A percentile compares a stretch with the other conserved stretches of the same genome.
phyloP scores from a whole-genome alignment of 1,284 basidiomycete genomes.

The Nidula niveotomentosa region DNA sequence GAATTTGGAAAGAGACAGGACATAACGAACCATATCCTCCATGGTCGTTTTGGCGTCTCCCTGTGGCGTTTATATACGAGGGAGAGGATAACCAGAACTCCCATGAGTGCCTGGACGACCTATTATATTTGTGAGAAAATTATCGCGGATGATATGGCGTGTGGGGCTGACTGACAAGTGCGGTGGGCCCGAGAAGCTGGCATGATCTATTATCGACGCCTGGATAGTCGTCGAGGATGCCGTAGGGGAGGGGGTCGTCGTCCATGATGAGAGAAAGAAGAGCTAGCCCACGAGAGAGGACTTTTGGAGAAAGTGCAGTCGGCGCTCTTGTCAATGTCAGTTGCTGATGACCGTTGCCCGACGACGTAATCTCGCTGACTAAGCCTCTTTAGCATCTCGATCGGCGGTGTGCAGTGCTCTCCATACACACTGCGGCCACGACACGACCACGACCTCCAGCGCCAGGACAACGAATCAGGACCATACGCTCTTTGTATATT shows the following conservation, averaged over 20 bases:
- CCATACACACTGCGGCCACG: no score
- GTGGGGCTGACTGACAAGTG: background rate
- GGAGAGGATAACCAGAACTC: slow-evolving; percentile 82
- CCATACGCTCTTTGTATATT: no score
- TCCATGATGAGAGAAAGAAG: background rate
- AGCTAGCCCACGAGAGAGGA: no score
- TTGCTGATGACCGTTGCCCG: no score
- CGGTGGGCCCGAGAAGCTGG: slow-evolving; percentile 34
- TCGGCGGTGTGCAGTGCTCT: no score
- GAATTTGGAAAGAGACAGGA: slow-evolving; percentile 1
- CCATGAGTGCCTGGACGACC: slow-evolving; percentile 85
- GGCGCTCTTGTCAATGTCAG: no score
- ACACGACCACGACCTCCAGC: no score
- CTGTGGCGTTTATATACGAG: slow-evolving; percentile 88
- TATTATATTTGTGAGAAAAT: slow-evolving; percentile 22
- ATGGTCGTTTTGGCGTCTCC: slow-evolving; percentile 83
- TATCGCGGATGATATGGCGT: background rate
- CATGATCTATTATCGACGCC: slow-evolving; percentile 62
- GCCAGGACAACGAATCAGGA: no score
- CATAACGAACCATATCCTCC: slow-evolving; percentile 83
- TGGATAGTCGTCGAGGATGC: slow-evolving; percentile 32
- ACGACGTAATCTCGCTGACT: no score
- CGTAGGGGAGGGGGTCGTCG: slow-evolving; percentile 5
- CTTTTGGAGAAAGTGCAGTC: no score
- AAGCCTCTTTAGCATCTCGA: no score